A percentile compares a stretch with the other conserved stretches of the same genome.
Conservation (phyloP, 2,329 filamentous ascomycete genomes). For the Sarocladium oryzae region DNA sequence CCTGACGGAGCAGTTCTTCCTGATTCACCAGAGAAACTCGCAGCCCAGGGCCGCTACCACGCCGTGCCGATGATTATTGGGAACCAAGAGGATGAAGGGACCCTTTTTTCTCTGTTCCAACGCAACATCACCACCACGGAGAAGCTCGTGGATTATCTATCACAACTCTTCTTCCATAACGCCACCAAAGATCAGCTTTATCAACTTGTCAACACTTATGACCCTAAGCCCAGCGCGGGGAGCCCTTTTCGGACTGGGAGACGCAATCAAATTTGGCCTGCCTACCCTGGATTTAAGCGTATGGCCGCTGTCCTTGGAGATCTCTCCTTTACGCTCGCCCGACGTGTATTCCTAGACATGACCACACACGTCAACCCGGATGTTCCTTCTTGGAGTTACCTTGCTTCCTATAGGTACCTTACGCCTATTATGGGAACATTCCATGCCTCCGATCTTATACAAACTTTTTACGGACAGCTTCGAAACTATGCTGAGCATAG, state of each 20-base stretch:
- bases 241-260: conserved; percentile 53
- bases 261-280: conserved; percentile 52
- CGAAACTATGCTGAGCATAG: conserved; percentile 40
- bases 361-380: conserved; percentile 32
- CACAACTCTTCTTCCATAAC: conserved; percentile 41
- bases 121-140: conserved; percentile 49
- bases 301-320: conserved; percentile 59
- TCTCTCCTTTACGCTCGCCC: conserved; percentile 42
- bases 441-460: conserved; percentile 51
- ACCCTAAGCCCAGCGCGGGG: conserved; percentile 36
- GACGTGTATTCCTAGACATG: conserved; percentile 36
- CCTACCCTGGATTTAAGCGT: conserved; percentile 60
- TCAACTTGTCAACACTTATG: conserved; percentile 47
- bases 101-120: conserved; percentile 54
- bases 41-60: conserved; percentile 42
- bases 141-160: conserved; percentile 47
- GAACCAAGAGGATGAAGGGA: conserved; percentile 61
- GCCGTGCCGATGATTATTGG: conserved; percentile 57
- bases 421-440: conserved; percentile 58
- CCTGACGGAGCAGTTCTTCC: conserved; percentile 51
- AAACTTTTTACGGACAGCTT: conserved; percentile 45
- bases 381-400: conserved; percentile 53
- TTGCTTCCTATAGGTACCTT: conserved; percentile 52
- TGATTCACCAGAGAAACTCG: conserved; percentile 44
- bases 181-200: conserved; percentile 32